Evolutionary conservation across 2,329 filamentous ascomycete species (phyloP), one percentile per base, ranked within the genome.

Genomic region (Arthroderma uncinatum): DNA sequence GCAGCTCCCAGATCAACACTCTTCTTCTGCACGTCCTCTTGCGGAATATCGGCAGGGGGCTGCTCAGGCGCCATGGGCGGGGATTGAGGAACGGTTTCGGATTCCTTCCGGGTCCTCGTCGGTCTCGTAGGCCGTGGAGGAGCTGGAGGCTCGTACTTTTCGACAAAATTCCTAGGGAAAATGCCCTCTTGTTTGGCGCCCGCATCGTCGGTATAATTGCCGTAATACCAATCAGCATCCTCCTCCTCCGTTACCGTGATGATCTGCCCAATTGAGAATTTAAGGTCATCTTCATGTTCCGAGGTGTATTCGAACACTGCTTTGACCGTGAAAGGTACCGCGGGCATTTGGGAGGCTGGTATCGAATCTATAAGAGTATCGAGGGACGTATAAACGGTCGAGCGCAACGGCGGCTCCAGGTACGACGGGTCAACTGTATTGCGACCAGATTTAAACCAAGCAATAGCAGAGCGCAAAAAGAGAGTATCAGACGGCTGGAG

Each of bases 91-190:
- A 68, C 65, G 39, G 68, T 62, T 57, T 72, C 73, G 57, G 74
- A 66, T 37, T 86, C 83, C 68, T 83, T 87, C 76, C 86, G 91
- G 55, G 80, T 74, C 63, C 88, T 84, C 58, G 72, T 74, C 14
- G 82, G 78, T 66, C 93, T 84, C 61, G 82, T 80, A 58, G 93
- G 93, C 59, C 93, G 84, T 59, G 91, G 89, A 59, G 93, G 93
- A 62, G 92, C 86, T 57, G 84, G 86, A 37, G 93, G 93, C 71
- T 97, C 92, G 73, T 89, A 94, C 74, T 86, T 89, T 73, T 98
- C 93, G 67, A 98, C 93, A 70, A 98, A 98, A 75, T 97, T 98
- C 70, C 87, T 86, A 54, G 90, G 92, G 72, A 96, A 97, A 65
- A 96, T 87, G 64, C 92, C 92, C 68, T 91, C 84, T 69, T 84